Evolutionary conservation across 2,329 filamentous ascomycete genomes (phyloP).

Genomic region (Talaromyces atroroseus): DNA sequence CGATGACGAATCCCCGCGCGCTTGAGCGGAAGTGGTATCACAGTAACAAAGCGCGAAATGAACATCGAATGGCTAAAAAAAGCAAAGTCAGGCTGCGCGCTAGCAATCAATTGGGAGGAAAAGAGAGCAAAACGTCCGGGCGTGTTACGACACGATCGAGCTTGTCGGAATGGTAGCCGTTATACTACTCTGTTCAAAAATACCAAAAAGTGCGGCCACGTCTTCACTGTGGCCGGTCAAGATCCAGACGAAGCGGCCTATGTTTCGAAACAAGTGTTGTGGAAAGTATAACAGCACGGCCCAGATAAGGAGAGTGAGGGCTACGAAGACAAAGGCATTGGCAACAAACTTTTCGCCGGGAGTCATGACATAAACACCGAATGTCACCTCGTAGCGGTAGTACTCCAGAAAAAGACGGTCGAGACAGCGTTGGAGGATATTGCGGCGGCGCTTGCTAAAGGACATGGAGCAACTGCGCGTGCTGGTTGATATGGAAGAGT

Average conservation of each 20-base stretch:
- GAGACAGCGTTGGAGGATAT: conserved; percentile 24
- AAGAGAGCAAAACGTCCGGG: not conserved
- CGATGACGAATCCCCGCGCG: not conserved
- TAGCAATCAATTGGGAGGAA: not conserved
- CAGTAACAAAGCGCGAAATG: not conserved
- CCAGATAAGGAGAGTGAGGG: conserved; percentile 32
- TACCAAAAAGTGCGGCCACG: conserved; percentile 23
- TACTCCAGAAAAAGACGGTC: conserved; percentile 38
- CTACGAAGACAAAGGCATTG: conserved; percentile 35
- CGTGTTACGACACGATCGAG: conserved; percentile 4
- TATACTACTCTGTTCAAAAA: conserved; percentile 20
- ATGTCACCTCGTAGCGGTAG: conserved; percentile 45
- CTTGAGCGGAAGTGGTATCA: not conserved
- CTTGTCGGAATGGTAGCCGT: conserved; percentile 5
- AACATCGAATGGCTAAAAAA: not conserved
- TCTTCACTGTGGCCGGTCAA: conserved; percentile 33
- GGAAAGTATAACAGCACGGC: conserved; percentile 34
- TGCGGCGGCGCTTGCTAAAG: conserved; percentile 20
- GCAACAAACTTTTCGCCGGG: conserved; percentile 39
- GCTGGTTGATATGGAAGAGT: conserved; percentile 22
- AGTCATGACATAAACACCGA: conserved; percentile 41
- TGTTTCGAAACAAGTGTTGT: conserved; percentile 31
- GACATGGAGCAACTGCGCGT: conserved; percentile 8
- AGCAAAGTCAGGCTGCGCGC: not conserved
- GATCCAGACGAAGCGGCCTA: conserved; percentile 31